Conservation (phyloP, 75 land plant genomes). For the Chamaecyparis obtusa region DNA sequence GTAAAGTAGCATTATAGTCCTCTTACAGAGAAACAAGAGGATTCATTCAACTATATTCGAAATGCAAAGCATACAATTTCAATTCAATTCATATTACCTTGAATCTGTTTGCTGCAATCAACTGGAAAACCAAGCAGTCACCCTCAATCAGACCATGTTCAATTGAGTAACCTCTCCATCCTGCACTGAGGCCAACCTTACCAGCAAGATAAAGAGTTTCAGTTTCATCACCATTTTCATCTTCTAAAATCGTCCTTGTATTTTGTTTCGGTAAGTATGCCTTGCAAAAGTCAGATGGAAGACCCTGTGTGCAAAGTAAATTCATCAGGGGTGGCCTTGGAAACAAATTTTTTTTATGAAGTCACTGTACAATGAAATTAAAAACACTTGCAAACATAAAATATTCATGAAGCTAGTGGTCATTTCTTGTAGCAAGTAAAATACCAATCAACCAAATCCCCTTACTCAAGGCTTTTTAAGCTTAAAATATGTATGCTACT, state of each 20-base stretch:
- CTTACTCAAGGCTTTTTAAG: background rate
- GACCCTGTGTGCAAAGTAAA: slow-evolving; percentile 33
- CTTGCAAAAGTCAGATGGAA: slow-evolving; percentile 36
- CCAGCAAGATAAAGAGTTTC: slow-evolving; percentile 33
- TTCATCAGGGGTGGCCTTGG: background rate
- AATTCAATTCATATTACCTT: slow-evolving; percentile 25
- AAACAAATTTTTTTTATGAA: background rate
- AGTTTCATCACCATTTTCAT: slow-evolving; percentile 47
- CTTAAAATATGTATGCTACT: no score
- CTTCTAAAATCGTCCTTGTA: slow-evolving; percentile 29
- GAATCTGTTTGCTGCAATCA: slow-evolving; percentile 20
- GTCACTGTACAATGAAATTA: background rate
- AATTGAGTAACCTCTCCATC: slow-evolving; percentile 56
- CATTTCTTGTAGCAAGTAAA: background rate
- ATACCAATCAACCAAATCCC: background rate
- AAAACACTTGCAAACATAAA: background rate
- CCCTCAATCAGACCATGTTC: slow-evolving; percentile 49
- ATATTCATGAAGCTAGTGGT: background rate
- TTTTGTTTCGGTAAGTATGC: slow-evolving; percentile 37
- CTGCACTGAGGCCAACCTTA: slow-evolving; percentile 60
- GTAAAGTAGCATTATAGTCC: background rate
- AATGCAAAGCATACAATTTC: background rate
- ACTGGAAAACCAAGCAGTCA: slow-evolving; percentile 54
- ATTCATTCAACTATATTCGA: background rate
- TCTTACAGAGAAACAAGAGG: background rate